A percentile compares a stretch with the other conserved stretches of the same genome.
These are phyloP conservation scores for Colletotrichum destructivum DNA, from an alignment of 2,329 filamentous ascomycete genomes.

Conservation along the genomic window DNA sequence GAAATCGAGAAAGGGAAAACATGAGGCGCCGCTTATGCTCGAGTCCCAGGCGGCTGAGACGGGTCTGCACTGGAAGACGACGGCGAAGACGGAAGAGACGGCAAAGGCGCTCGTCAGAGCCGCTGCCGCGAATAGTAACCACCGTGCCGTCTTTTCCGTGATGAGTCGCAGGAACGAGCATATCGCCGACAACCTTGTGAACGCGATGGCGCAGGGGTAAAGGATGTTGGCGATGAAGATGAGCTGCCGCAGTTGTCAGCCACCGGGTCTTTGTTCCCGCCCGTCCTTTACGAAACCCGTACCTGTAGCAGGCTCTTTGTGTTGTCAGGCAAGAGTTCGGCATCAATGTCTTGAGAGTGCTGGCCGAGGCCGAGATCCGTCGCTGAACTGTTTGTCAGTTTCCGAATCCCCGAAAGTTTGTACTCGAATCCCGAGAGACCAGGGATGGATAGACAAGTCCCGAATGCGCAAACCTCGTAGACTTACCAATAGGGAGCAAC, in stretches of 20 bases:
- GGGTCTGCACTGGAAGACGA: slow-evolving; percentile 36
- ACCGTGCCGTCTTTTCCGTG: slow-evolving; percentile 5
- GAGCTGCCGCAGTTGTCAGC: slow-evolving; percentile 10
- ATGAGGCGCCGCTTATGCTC: slow-evolving; percentile 40
- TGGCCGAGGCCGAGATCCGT: slow-evolving; percentile 35
- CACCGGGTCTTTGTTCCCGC: no score
- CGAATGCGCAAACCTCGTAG: no score
- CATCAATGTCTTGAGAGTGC: slow-evolving; percentile 30
- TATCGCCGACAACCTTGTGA: slow-evolving; percentile 28
- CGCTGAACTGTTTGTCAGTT: slow-evolving; percentile 13
- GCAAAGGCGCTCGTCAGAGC: slow-evolving; percentile 6
- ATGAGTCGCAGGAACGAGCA: slow-evolving; percentile 23
- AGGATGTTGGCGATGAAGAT: slow-evolving; percentile 33
- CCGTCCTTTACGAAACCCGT: background rate
- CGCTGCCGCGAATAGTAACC: slow-evolving; percentile 12
- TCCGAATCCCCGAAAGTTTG: background rate
- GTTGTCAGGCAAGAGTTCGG: background rate
- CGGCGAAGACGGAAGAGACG: slow-evolving; percentile 20
- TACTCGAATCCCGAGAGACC: no score
- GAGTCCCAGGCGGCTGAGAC: slow-evolving; percentile 48
- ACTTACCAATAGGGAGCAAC: slow-evolving; percentile 30
- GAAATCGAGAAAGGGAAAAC: slow-evolving; percentile 48
- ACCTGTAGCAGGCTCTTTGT: slow-evolving; percentile 29
- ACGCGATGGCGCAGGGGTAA: slow-evolving; percentile 31
- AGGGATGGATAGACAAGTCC: no score